phyloP scores from a whole-genome alignment of 2,329 filamentous ascomycete genomes.

The Gnomoniopsis sp. region DNA sequence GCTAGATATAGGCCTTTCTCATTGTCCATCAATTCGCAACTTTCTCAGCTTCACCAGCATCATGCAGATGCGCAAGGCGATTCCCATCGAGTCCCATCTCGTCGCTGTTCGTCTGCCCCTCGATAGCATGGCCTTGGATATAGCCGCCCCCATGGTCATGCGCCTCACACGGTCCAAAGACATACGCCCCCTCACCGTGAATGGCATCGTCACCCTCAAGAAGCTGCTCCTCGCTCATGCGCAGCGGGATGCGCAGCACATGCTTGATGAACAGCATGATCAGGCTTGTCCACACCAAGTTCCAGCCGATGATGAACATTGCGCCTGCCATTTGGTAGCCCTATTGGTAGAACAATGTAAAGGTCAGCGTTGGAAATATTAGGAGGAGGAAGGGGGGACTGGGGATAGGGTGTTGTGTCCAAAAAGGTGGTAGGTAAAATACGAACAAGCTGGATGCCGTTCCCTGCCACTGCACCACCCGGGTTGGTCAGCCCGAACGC shows the following conservation, averaged over 20 bases:
- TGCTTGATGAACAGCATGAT: constrained; percentile 50
- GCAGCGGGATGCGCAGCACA: constrained; percentile 42
- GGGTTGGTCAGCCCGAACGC: constrained; percentile 42
- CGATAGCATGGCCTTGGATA: constrained; percentile 23
- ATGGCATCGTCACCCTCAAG: constrained; percentile 43
- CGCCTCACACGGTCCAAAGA: constrained; percentile 26
- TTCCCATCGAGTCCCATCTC: constrained; percentile 21
- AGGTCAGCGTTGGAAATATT: neutral
- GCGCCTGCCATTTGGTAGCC: constrained; percentile 29
- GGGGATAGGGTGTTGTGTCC: neutral
- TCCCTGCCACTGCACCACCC: constrained; percentile 47
- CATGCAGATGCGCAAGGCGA: neutral
- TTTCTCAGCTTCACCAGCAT: constrained; percentile 17
- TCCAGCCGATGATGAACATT: constrained; percentile 39
- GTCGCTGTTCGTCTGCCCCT: constrained; percentile 1
- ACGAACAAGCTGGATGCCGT: constrained; percentile 39
- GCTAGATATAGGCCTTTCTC: constrained; percentile 8
- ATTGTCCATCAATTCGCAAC: constrained; percentile 10
- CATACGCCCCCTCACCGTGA: constrained; percentile 44
- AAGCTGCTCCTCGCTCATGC: constrained; percentile 43
- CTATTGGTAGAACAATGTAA: neutral
- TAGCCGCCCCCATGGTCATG: constrained; percentile 23
- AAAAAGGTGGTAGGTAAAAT: neutral
- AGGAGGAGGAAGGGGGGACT: neutral
- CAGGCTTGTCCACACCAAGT: constrained; percentile 45